A percentile compares a stretch with the other conserved stretches of the same genome.
phyloP scores from a whole-genome alignment of 225 moss, liverwort and hornwort genomes.

The Physcomitrellopsis africana region DNA sequence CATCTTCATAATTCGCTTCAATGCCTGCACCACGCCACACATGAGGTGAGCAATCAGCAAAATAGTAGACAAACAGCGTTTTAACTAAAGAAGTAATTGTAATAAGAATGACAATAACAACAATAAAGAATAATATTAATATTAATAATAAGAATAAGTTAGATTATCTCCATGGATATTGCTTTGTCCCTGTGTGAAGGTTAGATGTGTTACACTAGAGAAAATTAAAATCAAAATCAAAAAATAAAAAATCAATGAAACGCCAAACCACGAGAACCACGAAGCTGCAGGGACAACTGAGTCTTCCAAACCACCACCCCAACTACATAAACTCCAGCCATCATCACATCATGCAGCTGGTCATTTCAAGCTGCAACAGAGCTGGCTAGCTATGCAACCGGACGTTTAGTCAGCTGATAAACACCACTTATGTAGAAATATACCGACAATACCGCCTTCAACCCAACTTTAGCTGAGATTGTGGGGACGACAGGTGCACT shows the following conservation, averaged over 20 bases:
- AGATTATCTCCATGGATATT: too few species aligned
- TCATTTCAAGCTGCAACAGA: not conserved
- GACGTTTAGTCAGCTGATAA: not conserved
- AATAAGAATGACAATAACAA: too few species aligned
- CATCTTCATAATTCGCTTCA: constrained; percentile 95
- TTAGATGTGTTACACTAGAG: too few species aligned
- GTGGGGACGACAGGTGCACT: constrained; percentile 16
- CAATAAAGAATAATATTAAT: not conserved
- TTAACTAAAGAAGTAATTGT: not conserved
- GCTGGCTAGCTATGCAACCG: not conserved
- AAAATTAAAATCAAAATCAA: not conserved
- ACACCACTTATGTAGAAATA: not conserved
- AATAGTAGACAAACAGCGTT: not conserved
- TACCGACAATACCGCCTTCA: constrained; percentile 51
- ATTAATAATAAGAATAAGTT: too few species aligned
- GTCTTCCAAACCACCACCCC: not conserved
- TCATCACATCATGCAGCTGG: not conserved
- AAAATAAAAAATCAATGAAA: not conserved
- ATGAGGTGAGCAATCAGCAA: constrained; percentile 19
- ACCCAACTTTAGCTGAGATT: constrained; percentile 34
- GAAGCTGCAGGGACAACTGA: constrained; percentile 3
- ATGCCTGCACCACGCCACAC: constrained; percentile 49
- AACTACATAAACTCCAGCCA: constrained; percentile 9
- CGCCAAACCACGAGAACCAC: constrained; percentile 2
- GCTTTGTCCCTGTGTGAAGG: not conserved